A percentile compares a stretch with the other conserved stretches of the same genome.
Evolutionary conservation across 352 stramenopile species (phyloP).

Genomic region (Globisporangium recalcitrans): DNA sequence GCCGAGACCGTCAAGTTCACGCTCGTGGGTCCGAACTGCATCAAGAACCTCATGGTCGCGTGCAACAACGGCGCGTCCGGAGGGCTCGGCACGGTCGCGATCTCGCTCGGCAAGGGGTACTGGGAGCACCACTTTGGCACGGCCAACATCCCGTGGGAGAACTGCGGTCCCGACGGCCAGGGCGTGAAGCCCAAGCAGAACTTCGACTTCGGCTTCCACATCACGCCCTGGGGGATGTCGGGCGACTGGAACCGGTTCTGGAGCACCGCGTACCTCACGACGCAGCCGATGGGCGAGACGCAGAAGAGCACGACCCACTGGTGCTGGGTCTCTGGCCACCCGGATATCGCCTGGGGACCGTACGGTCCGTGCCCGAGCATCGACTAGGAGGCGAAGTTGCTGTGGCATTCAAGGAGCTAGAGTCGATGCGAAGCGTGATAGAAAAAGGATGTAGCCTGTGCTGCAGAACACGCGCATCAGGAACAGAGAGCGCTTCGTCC

Average conservation of each 20-base stretch:
- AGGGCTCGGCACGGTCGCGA: background rate
- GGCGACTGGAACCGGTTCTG: conserved; percentile 5
- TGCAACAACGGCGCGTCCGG: conserved; percentile 4
- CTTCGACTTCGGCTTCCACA: conserved; percentile 3
- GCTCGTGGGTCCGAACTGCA: background rate
- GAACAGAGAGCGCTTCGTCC: too few species aligned
- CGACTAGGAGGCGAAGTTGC: background rate
- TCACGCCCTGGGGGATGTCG: background rate
- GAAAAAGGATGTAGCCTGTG: background rate
- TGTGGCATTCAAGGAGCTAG: too few species aligned
- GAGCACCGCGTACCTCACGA: conserved; percentile 6
- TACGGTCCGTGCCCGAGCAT: background rate
- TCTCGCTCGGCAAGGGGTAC: conserved; percentile 5
- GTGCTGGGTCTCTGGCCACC: background rate
- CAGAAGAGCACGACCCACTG: background rate
- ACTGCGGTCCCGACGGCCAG: background rate
- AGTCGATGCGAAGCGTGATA: too few species aligned
- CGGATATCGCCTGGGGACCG: background rate
- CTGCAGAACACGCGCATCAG: too few species aligned
- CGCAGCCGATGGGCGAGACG: background rate
- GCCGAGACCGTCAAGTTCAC: conserved; percentile 1
- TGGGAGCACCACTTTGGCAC: conserved; percentile 1
- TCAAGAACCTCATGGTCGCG: conserved; percentile 1
- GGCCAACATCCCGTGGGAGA: background rate
- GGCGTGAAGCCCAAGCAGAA: conserved; percentile 1